Evolutionary conservation across 257 asterid species (phyloP).

Genomic region (Solanum pinnatisectum): DNA sequence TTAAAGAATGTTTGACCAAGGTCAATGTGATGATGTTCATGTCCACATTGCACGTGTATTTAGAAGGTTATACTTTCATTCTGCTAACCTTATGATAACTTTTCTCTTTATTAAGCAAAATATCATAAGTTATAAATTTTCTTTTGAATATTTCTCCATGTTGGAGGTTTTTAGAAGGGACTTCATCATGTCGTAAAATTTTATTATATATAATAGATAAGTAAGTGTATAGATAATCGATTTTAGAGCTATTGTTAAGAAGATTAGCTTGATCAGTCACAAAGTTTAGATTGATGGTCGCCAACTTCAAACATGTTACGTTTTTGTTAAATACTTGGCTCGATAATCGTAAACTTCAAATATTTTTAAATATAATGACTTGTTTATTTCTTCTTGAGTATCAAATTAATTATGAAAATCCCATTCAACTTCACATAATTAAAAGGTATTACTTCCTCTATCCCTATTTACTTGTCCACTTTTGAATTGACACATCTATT

Average conservation of each 20-base stretch:
- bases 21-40: conserved; percentile 33
- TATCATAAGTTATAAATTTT: neutral
- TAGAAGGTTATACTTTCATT: conserved; percentile 6
- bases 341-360: too few relatives aligned
- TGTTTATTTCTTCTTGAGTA: too few relatives aligned
- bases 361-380: too few relatives aligned
- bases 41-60: conserved; percentile 28
- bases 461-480: too few relatives aligned
- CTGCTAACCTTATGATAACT: neutral
- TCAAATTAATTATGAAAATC: too few relatives aligned
- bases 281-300: too few relatives aligned
- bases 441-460: neutral
- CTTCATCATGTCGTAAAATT: neutral
- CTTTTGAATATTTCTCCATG: neutral
- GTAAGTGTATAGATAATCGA: too few relatives aligned
- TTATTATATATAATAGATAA: neutral
- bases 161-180: neutral
- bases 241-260: rapidly evolving
- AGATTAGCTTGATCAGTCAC: too few relatives aligned
- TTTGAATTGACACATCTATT: too few relatives aligned
- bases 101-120: neutral
- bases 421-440: neutral
- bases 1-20: conserved; percentile 30
- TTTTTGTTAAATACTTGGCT: neutral
- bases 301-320: too few relatives aligned